Base-by-base conservation (phyloP, 164 flowering plant species). In the Vitis riparia region DNA sequence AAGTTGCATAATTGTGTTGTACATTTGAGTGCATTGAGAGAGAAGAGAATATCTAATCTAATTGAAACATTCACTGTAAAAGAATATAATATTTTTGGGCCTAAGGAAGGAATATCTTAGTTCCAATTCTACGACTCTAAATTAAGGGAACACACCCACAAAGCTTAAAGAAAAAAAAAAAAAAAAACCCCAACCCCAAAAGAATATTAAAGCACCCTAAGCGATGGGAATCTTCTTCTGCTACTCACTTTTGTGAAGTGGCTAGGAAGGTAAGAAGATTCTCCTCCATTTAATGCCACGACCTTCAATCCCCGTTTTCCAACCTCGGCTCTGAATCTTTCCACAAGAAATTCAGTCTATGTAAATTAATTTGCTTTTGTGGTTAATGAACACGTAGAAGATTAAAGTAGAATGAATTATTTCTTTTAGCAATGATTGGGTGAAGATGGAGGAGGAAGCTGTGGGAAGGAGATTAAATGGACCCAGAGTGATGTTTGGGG, bases 231-330 rank as follows among this genome's bases (percentile, higher is more conserved):
- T 89, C 97, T 88, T 77, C 88, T 84, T 81, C 88, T 88, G 89
- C 87, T 80, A 77, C 84, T 79, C 9, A 72, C 89, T 89, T 89
- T 89, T 87, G 70, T 82, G 86, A 88, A 91, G 92, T 91, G 89
- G 91, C 68, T 76, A 55, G 76, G 86, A 91, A 87, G 97, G 86
- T 82, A 91, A 68, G 70, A 74, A 87, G 91, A 89, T 91, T 89
- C 94, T 79, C 76, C 44, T 6, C 44, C 44, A 37, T 37, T 37
- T 3, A 37, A 37, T 37, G 7, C 7, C 44, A 37, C 44, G 7
- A 37, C 44, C 44, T 37, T 37, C 44, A 37, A 37, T 37, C 0
- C 44, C 44, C 44, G 0, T 37, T 52, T 62, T 55, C 8, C n/a
- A 66, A 27, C 3, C 30, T 49, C 3, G 52, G 16, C 37, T 48